phyloP scores from a whole-genome alignment of 2,329 filamentous ascomycete genomes.

The Colletotrichum tanaceti region DNA sequence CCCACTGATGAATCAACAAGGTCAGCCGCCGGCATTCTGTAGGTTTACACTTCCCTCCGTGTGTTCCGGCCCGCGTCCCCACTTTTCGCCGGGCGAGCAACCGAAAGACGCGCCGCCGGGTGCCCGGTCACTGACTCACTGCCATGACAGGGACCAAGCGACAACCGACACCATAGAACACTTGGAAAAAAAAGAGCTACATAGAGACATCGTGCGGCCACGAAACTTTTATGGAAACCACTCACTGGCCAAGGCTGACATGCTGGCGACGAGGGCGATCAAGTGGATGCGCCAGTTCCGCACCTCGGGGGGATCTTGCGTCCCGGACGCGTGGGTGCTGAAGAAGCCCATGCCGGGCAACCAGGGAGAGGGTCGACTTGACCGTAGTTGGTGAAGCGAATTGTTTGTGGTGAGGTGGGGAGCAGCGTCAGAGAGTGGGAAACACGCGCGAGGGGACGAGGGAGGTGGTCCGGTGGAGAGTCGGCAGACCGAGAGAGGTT shows the following conservation, averaged over 20 bases:
- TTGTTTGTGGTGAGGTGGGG: neutral
- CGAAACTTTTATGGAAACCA: neutral
- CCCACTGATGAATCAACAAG: slow-evolving; percentile 45
- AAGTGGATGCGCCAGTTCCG: slow-evolving; percentile 47
- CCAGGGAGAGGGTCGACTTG: no score
- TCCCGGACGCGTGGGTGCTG: slow-evolving; percentile 46
- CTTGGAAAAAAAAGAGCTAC: no score
- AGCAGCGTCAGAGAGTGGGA: no score
- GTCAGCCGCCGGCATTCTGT: slow-evolving; percentile 8
- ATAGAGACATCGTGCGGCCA: neutral
- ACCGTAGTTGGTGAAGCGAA: neutral
- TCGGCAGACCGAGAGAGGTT: slow-evolving; percentile 14
- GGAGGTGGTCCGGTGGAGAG: no score
- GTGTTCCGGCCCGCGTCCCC: neutral
- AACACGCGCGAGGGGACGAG: neutral
- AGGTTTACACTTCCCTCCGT: neutral
- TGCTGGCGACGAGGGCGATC: slow-evolving; percentile 46
- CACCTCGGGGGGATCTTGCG: slow-evolving; percentile 44
- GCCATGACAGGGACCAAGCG: neutral
- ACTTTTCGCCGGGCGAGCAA: neutral
- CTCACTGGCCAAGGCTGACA: slow-evolving; percentile 46
- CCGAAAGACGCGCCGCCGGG: neutral
- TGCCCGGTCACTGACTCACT: no score
- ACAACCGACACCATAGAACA: no score
- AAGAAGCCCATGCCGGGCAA: slow-evolving; percentile 43